Evolutionary conservation across 306 rosid species (phyloP).

Genomic region (Trifolium dubium): DNA sequence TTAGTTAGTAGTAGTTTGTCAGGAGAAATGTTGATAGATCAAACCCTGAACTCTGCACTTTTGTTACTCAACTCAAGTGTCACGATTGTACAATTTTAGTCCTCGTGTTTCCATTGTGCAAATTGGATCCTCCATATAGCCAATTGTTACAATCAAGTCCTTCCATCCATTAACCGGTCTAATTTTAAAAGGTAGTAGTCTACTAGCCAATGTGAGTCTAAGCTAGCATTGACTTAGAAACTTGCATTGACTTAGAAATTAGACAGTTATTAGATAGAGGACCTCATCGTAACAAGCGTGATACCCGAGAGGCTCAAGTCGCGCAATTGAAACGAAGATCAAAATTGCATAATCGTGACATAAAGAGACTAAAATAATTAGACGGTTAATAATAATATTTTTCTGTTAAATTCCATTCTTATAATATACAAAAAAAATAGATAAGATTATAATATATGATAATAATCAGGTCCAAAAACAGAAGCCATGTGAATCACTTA

Average conservation of each 20-base stretch:
- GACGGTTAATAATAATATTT: neutral
- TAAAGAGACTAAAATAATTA: neutral
- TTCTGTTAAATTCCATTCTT: constrained; percentile 9
- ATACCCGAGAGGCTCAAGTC: neutral
- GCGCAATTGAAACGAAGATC: neutral
- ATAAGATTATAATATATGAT: constrained; percentile 24
- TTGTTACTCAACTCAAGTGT: neutral
- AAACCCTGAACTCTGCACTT: neutral
- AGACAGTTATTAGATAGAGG: neutral
- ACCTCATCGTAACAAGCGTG: neutral
- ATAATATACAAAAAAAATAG: constrained; percentile 21
- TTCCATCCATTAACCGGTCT: neutral
- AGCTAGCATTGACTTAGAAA: neutral
- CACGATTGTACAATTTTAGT: neutral
- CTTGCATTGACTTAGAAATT: constrained; percentile 1
- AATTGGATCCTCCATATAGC: neutral
- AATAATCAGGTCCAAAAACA: constrained; percentile 6
- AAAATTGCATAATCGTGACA: neutral
- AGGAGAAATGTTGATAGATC: neutral
- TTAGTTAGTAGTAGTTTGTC: too few species aligned
- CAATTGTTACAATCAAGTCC: neutral
- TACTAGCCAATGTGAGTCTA: neutral
- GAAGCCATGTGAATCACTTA: constrained; percentile 30
- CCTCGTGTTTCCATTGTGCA: neutral
- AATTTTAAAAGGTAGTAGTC: neutral